Evolutionary conservation across 352 stramenopile genomes (phyloP), one percentile per base, ranked within the genome.

Genomic region (Pythium plurisporium): DNA sequence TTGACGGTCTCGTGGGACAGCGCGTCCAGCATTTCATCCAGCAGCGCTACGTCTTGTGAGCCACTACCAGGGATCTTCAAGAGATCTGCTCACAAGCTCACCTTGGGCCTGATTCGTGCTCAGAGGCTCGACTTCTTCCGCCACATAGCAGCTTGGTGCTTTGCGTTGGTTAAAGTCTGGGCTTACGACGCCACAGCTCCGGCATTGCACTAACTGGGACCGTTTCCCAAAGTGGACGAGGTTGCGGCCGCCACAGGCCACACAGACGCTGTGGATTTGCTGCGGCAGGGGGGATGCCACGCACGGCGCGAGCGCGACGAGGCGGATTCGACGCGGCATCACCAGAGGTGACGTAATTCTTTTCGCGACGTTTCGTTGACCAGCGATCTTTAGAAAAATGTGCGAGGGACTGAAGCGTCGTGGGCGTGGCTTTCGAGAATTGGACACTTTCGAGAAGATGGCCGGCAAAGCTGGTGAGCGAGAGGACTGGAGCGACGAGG

Each of bases 231-330:
- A 37, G 17, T 34, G 40, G 15, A 76, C 44, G 27, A 76, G 46
- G 26, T 79, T 79, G 44, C 64, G 67, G 25, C 67, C 70, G 8
- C 75, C 78, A 29, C 78, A 88, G 22, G 69, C 73, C 27, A 88
- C 63, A 40, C 78, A 88, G 25, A 73, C 77, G 65, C 75, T 76
- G 25, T 63, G 64, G 11, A 70, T 49, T 20, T 41, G 29, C 44
- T 66, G 52, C 20, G 59, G 43, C 4, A 52, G 23, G 4, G 44
- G 47, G n/a, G 57, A 59, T 33, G 42, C 59, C 31, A 26, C 19
- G 17, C 9, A 11, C 26, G 36, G 9, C 14, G n/a, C 22, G 14
- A 41, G 31, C 30, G 41, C 31, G n/a, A 42, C 48, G 23, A 45
- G 14, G 26, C 53, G 53, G 15, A 31, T n/a, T 34, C 44, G 55